Evolutionary conservation across 164 flowering plant genomes (phyloP).

Genomic region (Warburgia ugandensis): DNA sequence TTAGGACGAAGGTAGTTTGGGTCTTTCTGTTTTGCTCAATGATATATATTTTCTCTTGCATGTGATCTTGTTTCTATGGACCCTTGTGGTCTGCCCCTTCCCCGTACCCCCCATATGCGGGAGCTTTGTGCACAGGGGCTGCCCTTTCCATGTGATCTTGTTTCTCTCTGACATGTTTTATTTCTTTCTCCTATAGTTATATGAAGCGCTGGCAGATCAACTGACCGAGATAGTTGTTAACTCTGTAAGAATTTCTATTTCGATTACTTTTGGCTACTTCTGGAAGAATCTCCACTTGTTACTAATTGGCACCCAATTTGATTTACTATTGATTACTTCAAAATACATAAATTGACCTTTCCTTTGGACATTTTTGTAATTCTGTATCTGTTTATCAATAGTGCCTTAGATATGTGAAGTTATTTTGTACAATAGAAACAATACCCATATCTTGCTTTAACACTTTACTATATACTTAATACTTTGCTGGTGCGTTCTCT

Average conservation of each 20-base stretch:
- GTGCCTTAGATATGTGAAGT: background rate
- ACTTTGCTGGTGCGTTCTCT: no score
- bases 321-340: background rate
- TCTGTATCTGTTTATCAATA: background rate
- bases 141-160: background rate
- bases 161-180: conserved; percentile 1
- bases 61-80: background rate
- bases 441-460: no score
- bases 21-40: background rate
- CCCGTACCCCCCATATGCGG: background rate
- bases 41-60: background rate
- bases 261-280: background rate
- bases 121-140: no score
- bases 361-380: background rate
- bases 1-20: conserved; percentile 76
- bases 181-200: conserved; percentile 41
- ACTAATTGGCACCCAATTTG: no score
- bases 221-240: conserved; percentile 90
- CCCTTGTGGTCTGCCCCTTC: no score
- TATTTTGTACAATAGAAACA: no score
- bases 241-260: conserved; percentile 45
- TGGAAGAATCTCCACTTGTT: no score
- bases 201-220: conserved; percentile 93
- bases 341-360: no score
- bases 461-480: no score